phyloP scores from a whole-genome alignment of 805 yeast species.

The Sporopachydermia lactativora region DNA sequence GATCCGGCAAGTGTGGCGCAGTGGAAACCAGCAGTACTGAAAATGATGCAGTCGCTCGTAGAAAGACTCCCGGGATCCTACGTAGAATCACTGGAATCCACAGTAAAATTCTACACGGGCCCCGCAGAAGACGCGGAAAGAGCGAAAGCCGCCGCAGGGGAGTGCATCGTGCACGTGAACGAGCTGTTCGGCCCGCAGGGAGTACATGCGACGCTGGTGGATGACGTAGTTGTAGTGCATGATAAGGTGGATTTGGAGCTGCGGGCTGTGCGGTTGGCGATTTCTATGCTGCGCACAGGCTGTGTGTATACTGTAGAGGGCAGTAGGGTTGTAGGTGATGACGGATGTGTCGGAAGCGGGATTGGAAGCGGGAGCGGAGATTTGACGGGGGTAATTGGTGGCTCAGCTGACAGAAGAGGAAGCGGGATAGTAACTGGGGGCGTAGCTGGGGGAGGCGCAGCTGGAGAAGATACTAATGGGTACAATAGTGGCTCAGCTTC shows the following conservation, averaged over 20 bases:
- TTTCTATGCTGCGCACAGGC: neutral
- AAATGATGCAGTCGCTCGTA: constrained; percentile 41
- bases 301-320: constrained; percentile 2
- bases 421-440: neutral
- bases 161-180: constrained; percentile 61
- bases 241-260: constrained; percentile 45
- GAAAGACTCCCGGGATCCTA: constrained; percentile 75
- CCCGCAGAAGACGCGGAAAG: constrained; percentile 44
- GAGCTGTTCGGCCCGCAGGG: constrained; percentile 41
- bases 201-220: constrained; percentile 57
- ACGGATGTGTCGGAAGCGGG: too few relatives aligned
- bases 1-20: constrained; percentile 18
- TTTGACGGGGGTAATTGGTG: neutral
- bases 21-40: constrained; percentile 48
- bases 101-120: constrained; percentile 59
- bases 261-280: constrained; percentile 27
- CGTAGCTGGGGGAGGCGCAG: too few relatives aligned
- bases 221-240: constrained; percentile 38
- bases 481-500: neutral
- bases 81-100: constrained; percentile 32
- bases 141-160: constrained; percentile 52
- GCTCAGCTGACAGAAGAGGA: neutral
- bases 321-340: constrained; percentile 3
- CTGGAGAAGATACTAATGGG: neutral
- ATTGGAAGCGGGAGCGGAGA: too few relatives aligned